Conservation (phyloP, 2,329 filamentous ascomycete genomes). For the Sporothrix luriei region DNA sequence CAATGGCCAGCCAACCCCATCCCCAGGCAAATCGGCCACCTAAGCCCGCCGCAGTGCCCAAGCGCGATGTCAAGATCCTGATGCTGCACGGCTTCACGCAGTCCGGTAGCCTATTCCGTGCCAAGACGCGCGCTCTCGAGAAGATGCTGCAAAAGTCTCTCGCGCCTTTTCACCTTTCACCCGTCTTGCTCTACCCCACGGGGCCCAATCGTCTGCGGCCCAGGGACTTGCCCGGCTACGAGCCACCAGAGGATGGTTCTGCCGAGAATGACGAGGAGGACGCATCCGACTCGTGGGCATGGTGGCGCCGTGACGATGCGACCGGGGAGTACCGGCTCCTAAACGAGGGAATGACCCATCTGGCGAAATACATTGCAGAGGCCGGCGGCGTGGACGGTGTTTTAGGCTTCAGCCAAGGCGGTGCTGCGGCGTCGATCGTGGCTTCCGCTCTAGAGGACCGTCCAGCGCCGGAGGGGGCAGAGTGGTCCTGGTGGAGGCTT, state of each 20-base stretch:
- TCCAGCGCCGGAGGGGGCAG: conserved; percentile 30
- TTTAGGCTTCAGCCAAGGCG: conserved; percentile 82
- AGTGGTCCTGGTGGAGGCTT: conserved; percentile 46
- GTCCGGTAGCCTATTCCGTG: conserved; percentile 79
- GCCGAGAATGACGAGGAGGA: conserved; percentile 42
- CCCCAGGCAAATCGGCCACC: background rate
- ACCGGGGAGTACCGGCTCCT: conserved; percentile 68
- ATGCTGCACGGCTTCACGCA: conserved; percentile 92
- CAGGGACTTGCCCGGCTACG: conserved; percentile 70
- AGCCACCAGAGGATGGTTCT: conserved; percentile 33
- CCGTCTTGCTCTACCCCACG: conserved; percentile 67
- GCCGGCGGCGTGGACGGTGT: conserved; percentile 74
- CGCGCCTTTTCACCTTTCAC: conserved; percentile 56
- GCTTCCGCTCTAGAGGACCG: conserved; percentile 68
- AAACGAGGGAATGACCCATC: conserved; percentile 64
- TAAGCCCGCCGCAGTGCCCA: conserved; percentile 44
- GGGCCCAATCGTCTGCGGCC: conserved; percentile 65
- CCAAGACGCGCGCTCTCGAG: conserved; percentile 84
- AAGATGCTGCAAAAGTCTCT: conserved; percentile 79
- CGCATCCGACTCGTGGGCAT: conserved; percentile 71
- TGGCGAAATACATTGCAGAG: conserved; percentile 64
- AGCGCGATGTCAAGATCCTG: conserved; percentile 65
- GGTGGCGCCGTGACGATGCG: conserved; percentile 74
- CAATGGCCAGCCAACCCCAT: conserved; percentile 22
- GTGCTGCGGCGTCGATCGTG: conserved; percentile 70